These are phyloP conservation scores for Geopyxis carbonaria DNA, from an alignment of 495 filamentous ascomycete genomes.

Conservation along the genomic window DNA sequence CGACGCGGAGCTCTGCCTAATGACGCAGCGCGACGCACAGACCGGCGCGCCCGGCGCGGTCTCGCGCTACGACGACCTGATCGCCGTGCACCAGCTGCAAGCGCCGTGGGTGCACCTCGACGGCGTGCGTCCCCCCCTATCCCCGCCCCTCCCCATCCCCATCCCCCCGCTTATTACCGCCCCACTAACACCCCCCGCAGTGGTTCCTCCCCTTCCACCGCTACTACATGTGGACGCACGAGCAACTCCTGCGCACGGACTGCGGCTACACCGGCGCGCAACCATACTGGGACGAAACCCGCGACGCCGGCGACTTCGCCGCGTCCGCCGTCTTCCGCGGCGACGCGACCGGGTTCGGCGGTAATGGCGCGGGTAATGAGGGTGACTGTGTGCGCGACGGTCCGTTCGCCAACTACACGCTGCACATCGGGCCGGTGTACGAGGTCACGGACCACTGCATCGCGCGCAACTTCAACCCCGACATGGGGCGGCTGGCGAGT, in stretches of 20 bases:
- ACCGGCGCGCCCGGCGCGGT: conserved; percentile 23
- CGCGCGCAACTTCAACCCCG: conserved; percentile 23
- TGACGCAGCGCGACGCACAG: conserved; percentile 22
- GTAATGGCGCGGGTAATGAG: conserved; percentile 25
- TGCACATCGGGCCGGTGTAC: conserved; percentile 23
- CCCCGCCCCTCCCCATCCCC: too few relatives aligned
- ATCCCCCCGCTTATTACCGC: too few relatives aligned
- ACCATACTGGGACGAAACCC: conserved; percentile 34
- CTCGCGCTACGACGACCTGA: conserved; percentile 12
- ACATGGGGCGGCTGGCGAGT: conserved; percentile 10
- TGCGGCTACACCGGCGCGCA: conserved; percentile 28
- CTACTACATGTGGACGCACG: conserved; percentile 22
- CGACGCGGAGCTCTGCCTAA: conserved; percentile 33
- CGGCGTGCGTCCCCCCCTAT: too few relatives aligned
- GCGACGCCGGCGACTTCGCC: conserved; percentile 28
- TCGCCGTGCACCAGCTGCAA: conserved; percentile 4
- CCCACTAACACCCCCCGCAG: too few relatives aligned
- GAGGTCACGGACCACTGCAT: conserved; percentile 26
- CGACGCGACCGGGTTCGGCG: conserved; percentile 29
- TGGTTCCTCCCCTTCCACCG: conserved; percentile 11
- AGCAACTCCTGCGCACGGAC: conserved; percentile 22
- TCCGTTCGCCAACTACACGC: conserved; percentile 26
- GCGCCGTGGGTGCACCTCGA: conserved; percentile 1
- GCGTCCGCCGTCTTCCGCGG: conserved; percentile 29
- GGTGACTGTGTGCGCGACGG: conserved; percentile 28